phyloP scores from a whole-genome alignment of 179 eudicot species.

The Vitellaria paradoxa region DNA sequence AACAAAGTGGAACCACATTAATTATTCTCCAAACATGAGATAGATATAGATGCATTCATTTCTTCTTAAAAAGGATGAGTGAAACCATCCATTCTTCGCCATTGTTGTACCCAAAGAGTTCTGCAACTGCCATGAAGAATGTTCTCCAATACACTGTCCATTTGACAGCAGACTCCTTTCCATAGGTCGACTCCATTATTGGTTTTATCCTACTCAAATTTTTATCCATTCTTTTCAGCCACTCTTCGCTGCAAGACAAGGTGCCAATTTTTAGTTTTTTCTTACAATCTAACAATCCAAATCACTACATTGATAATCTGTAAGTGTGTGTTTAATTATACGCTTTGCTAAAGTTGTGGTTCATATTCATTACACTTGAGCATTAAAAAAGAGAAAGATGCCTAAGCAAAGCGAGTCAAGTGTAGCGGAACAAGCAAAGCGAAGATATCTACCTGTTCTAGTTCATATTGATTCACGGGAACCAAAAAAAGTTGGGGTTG shows the following conservation, averaged over 20 bases:
- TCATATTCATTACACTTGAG: too few species aligned
- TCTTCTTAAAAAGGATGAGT: constrained; percentile 79
- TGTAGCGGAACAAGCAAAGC: too few species aligned
- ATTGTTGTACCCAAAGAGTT: constrained; percentile 77
- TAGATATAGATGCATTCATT: constrained; percentile 21
- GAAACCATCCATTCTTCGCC: constrained; percentile 99
- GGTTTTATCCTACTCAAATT: constrained; percentile 59
- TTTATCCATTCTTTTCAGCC: constrained; percentile 88
- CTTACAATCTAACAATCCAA: background rate
- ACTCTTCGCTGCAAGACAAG: constrained; percentile 71
- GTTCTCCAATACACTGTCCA: constrained; percentile 99
- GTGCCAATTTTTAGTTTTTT: background rate
- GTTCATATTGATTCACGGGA: too few species aligned
- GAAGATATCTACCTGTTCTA: too few species aligned
- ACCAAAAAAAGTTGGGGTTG: too few species aligned
- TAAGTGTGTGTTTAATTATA: too few species aligned
- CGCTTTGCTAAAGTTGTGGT: too few species aligned
- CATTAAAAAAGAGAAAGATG: background rate
- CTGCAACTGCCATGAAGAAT: constrained; percentile 91
- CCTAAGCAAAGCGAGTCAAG: background rate
- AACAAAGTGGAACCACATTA: background rate
- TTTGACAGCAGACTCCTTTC: constrained; percentile 78
- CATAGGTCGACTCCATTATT: constrained; percentile 89
- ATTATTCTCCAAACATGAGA: background rate
- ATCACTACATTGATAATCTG: background rate